phyloP scores from a whole-genome alignment of 106 monocot species.

The Allium fistulosum region DNA sequence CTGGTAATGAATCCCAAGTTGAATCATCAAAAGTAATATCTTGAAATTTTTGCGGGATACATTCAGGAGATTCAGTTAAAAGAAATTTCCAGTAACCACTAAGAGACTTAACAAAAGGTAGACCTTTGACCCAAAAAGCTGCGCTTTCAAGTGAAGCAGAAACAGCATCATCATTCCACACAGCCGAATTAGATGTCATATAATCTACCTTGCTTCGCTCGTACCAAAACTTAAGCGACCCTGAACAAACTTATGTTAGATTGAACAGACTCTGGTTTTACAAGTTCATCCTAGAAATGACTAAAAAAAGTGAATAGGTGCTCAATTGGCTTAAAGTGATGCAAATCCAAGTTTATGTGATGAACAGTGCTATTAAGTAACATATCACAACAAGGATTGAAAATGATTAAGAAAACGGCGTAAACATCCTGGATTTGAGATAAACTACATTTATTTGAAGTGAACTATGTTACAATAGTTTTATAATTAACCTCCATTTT shows the following conservation, averaged over 20 bases:
- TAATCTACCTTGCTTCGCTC: slow-evolving; percentile 68
- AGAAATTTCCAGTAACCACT: slow-evolving; percentile 89
- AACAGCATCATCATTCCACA: slow-evolving; percentile 89
- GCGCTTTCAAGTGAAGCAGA: slow-evolving; percentile 72
- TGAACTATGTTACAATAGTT: too few relatives aligned
- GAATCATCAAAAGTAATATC: slow-evolving; percentile 70
- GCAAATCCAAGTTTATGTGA: not conserved
- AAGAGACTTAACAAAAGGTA: slow-evolving; percentile 72
- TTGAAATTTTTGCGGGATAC: slow-evolving; percentile 56
- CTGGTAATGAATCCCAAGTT: slow-evolving; percentile 72
- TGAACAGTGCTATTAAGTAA: too few relatives aligned
- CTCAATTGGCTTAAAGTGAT: not conserved
- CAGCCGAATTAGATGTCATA: slow-evolving; percentile 43
- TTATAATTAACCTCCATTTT: too few relatives aligned
- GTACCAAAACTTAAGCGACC: slow-evolving; percentile 83
- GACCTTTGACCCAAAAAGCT: slow-evolving; percentile 70
- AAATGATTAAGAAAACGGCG: too few relatives aligned
- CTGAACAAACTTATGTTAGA: slow-evolving; percentile 18
- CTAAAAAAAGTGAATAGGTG: not conserved
- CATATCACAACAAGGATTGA: too few relatives aligned
- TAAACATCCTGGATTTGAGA: too few relatives aligned
- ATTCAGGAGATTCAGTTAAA: slow-evolving; percentile 50
- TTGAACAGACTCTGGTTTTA: not conserved
- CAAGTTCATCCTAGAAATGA: not conserved
- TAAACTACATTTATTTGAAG: too few relatives aligned